phyloP scores from a whole-genome alignment of 2,329 filamentous ascomycete genomes.

The Paraconiothyrium brasiliense region DNA sequence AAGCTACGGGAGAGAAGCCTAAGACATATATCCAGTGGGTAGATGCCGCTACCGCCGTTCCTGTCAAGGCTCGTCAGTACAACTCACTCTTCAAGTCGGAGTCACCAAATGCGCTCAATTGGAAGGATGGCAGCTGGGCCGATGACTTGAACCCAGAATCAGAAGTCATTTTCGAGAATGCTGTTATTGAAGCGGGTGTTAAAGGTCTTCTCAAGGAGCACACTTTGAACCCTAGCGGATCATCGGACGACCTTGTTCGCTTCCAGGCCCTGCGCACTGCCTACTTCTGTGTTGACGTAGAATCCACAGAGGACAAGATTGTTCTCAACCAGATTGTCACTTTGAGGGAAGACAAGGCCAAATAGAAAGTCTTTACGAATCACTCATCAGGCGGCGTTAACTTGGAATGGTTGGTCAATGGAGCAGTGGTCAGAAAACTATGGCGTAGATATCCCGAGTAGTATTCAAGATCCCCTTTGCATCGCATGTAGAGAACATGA shows the following conservation, averaged over 20 bases:
- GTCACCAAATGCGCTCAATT: conserved; percentile 75
- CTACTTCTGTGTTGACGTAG: conserved; percentile 83
- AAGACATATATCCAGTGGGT: conserved; percentile 86
- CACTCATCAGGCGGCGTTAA: not conserved
- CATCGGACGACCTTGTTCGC: conserved; percentile 65
- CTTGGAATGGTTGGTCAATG: not conserved
- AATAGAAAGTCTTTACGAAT: conserved; percentile 21
- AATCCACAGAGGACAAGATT: conserved; percentile 75
- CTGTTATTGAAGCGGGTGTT: conserved; percentile 84
- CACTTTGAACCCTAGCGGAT: conserved; percentile 41
- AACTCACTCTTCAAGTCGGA: conserved; percentile 87
- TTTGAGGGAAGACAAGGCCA: conserved; percentile 77
- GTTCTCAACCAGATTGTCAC: conserved; percentile 92
- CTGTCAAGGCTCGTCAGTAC: conserved; percentile 75
- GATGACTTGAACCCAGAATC: conserved; percentile 86
- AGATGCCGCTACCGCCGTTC: conserved; percentile 69
- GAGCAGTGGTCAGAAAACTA: not conserved
- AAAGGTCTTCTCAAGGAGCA: conserved; percentile 75
- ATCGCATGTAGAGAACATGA: not conserved
- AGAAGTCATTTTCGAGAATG: conserved; percentile 79
- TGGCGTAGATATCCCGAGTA: not conserved
- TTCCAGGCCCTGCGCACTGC: conserved; percentile 93
- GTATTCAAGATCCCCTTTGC: not conserved
- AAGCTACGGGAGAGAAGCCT: conserved; percentile 77
- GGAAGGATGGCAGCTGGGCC: conserved; percentile 79